Conservation (phyloP, 2,329 filamentous ascomycete genomes). For the Microdochium paspali region DNA sequence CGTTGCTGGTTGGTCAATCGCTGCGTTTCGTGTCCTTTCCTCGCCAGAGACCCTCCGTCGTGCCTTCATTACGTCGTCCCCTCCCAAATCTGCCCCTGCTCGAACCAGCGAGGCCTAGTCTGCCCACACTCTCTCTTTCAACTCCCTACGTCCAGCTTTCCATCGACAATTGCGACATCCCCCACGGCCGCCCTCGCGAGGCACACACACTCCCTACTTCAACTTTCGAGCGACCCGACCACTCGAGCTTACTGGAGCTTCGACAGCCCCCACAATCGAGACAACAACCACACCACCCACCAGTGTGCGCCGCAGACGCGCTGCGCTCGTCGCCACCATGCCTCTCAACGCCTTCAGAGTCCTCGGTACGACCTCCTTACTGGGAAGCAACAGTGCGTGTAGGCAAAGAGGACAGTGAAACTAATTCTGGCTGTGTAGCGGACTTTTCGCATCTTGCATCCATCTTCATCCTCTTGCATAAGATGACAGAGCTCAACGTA, state of each 20-base stretch:
- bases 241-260: not conserved
- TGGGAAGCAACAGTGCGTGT: too few relatives aligned
- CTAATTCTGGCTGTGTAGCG: constrained; percentile 40
- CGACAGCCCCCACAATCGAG: not conserved
- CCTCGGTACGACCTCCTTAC: constrained; percentile 33
- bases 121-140: too few relatives aligned
- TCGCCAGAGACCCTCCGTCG: not conserved
- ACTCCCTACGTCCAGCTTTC: too few relatives aligned
- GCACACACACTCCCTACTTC: too few relatives aligned
- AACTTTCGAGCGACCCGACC: too few relatives aligned
- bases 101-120: not conserved
- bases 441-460: constrained; percentile 94
- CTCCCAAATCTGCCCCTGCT: not conserved
- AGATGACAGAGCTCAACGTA: constrained; percentile 91
- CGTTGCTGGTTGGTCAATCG: constrained; percentile 20
- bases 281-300: not conserved
- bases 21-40: constrained; percentile 29
- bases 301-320: not conserved
- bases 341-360: constrained; percentile 50
- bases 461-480: constrained; percentile 89
- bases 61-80: not conserved
- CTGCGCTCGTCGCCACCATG: constrained; percentile 23
- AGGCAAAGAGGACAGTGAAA: constrained; percentile 1
- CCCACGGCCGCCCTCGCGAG: not conserved
- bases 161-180: not conserved